phyloP scores from a whole-genome alignment of 192 early-diverging fungal species.

The Coemansia sp. region DNA sequence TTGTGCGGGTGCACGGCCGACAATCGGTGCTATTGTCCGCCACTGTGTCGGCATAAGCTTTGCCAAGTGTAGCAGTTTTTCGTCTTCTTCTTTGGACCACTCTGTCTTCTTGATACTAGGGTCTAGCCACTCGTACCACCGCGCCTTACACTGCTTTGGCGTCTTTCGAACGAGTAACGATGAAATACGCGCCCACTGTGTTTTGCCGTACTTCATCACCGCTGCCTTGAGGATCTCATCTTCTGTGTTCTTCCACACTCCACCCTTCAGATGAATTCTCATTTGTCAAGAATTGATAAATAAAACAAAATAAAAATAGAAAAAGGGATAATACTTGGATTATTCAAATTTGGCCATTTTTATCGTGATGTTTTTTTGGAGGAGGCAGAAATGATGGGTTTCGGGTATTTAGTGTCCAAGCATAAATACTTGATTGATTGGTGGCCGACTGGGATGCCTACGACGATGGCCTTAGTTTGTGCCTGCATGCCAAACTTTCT shows the following conservation, averaged over 20 bases:
- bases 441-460: no score
- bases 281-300: conserved; percentile 6
- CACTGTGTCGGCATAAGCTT: conserved; percentile 99
- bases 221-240: conserved; percentile 98
- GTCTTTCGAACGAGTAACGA: conserved; percentile 94
- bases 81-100: conserved; percentile 99
- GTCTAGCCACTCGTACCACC: conserved; percentile 99
- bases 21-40: conserved; percentile 98
- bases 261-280: conserved; percentile 65
- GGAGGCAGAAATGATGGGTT: no score
- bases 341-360: background rate
- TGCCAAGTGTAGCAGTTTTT: conserved; percentile 94
- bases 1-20: conserved; percentile 94
- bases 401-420: no score
- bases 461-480: no score
- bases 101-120: conserved; percentile 99
- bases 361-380: background rate
- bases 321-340: background rate
- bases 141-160: conserved; percentile 98
- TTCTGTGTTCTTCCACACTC: conserved; percentile 99
- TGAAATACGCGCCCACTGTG: conserved; percentile 85
- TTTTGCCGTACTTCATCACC: conserved; percentile 67
- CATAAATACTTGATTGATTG: background rate
- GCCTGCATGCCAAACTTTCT: background rate
- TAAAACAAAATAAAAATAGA: background rate